Percentiles rank a stretch among this genome's conserved stretches.
Conservation (phyloP, 2,329 filamentous ascomycete species). For the Colletotrichum filicis region DNA sequence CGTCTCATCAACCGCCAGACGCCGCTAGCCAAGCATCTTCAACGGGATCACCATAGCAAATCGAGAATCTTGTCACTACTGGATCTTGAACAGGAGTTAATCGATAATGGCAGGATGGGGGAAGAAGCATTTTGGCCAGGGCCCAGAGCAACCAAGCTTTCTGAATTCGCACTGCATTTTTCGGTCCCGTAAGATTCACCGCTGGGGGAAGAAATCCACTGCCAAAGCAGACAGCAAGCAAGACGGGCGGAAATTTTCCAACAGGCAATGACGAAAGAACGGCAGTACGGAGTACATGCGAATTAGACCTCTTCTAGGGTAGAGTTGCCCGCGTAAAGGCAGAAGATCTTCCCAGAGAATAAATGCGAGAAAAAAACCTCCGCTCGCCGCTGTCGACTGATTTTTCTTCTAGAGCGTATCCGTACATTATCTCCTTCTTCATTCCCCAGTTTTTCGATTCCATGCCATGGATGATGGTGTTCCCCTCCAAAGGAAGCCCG, state of each 20-base stretch:
- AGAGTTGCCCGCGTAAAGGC: neutral
- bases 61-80: neutral
- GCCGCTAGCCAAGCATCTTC: constrained; percentile 24
- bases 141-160: neutral
- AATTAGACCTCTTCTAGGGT: neutral
- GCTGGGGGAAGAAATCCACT: neutral
- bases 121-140: neutral
- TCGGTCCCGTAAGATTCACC: neutral
- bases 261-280: constrained; percentile 13
- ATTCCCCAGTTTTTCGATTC: constrained; percentile 19
- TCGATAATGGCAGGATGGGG: too few species aligned
- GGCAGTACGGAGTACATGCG: neutral
- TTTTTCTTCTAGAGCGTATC: neutral
- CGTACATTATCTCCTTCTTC: neutral
- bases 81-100: neutral
- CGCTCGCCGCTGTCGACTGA: neutral
- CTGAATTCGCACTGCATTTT: neutral
- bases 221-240: neutral
- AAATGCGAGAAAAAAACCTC: neutral
- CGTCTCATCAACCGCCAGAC: constrained; percentile 38
- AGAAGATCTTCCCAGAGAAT: constrained; percentile 9
- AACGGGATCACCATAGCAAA: constrained; percentile 26
- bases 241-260: neutral
- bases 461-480: constrained; percentile 22
- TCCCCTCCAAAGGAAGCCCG: neutral